Evolutionary conservation across 164 flowering plant genomes (phyloP).

Genomic region (Nymphaea thermarum): DNA sequence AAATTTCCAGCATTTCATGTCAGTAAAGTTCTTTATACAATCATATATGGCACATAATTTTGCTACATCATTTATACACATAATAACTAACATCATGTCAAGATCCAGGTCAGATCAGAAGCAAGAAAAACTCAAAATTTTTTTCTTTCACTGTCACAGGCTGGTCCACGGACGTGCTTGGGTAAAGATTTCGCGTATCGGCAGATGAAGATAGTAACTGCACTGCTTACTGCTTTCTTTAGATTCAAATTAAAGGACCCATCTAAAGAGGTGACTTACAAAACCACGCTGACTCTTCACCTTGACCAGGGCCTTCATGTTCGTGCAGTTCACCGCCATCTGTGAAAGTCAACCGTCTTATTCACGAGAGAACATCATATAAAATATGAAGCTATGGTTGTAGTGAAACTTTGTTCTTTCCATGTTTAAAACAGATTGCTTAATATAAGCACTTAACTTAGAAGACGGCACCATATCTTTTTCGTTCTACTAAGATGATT

Average conservation of each 20-base stretch:
- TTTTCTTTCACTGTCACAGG: slow-evolving; percentile 23
- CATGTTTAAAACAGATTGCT: too few relatives aligned
- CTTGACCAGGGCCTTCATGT: slow-evolving; percentile 46
- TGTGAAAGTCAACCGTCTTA: slow-evolving; percentile 9
- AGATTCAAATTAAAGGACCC: slow-evolving; percentile 47
- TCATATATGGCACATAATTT: neutral
- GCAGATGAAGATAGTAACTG: slow-evolving; percentile 65
- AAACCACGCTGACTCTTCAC: slow-evolving; percentile 64
- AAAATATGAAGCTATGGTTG: too few relatives aligned
- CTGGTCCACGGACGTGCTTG: slow-evolving; percentile 60
- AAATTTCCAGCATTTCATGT: slow-evolving; percentile 69
- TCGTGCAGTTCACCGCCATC: slow-evolving; percentile 19
- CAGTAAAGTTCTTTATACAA: slow-evolving; percentile 4
- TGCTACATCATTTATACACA: neutral
- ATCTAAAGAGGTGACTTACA: slow-evolving; percentile 26
- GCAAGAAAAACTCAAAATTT: neutral
- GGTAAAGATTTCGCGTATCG: slow-evolving; percentile 74
- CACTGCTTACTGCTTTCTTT: slow-evolving; percentile 42
- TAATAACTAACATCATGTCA: neutral
- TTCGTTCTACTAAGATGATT: too few relatives aligned
- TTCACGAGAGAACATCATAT: too few relatives aligned
- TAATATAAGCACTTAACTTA: too few relatives aligned
- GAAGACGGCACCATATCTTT: too few relatives aligned
- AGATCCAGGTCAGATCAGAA: neutral
- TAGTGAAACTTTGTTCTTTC: too few relatives aligned